Evolutionary conservation across 345 rosid species (phyloP).

Genomic region (Euphorbia peplus): DNA sequence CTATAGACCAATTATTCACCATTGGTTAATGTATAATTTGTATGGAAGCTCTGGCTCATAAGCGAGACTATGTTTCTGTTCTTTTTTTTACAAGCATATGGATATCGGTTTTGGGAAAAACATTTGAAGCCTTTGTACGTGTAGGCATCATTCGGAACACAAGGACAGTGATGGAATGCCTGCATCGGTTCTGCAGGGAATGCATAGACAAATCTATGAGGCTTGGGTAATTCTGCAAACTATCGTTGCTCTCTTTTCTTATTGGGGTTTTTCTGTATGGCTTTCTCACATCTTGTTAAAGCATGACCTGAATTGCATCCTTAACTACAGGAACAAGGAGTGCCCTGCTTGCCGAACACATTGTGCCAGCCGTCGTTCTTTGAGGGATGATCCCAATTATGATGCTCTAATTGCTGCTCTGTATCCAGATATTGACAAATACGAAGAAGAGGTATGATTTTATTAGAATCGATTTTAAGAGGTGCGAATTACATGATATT

Average conservation of each 20-base stretch:
- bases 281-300: conserved; percentile 6
- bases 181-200: conserved; percentile 83
- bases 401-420: conserved; percentile 74
- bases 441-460: conserved; percentile 59
- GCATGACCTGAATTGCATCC: not conserved
- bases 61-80: too few relatives aligned
- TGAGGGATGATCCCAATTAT: conserved; percentile 76
- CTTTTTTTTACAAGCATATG: too few relatives aligned
- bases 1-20: not conserved
- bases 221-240: conserved; percentile 49
- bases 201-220: conserved; percentile 88
- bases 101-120: too few relatives aligned
- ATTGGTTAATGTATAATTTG: not conserved
- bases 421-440: conserved; percentile 62
- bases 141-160: conserved; percentile 79
- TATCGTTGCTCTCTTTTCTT: conserved; percentile 3
- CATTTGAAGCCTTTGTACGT: conserved; percentile 4
- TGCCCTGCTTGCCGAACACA: conserved; percentile 87
- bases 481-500: conserved; percentile 1
- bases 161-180: conserved; percentile 83
- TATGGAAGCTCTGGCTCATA: not conserved
- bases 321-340: conserved; percentile 63
- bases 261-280: conserved; percentile 4
- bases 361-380: conserved; percentile 81
- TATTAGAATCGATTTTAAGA: conserved; percentile 4